phyloP scores from a whole-genome alignment of 164 flowering plant genomes.

The Cinnamomum chago region DNA sequence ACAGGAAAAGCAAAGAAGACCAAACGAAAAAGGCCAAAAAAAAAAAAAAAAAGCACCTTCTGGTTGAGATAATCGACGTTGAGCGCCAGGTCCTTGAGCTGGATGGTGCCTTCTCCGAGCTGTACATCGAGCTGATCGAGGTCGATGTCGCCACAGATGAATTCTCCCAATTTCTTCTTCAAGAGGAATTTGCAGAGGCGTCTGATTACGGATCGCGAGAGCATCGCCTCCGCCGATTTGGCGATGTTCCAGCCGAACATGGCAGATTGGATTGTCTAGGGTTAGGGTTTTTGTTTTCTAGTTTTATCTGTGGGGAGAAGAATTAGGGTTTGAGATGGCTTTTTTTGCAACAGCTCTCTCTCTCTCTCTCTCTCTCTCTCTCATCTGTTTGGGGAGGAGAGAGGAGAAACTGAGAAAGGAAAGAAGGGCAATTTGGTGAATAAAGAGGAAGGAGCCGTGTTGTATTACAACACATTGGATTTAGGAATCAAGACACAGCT shows the following conservation, averaged over 20 bases:
- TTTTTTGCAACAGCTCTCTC: too few relatives aligned
- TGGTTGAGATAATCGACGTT: conserved; percentile 70
- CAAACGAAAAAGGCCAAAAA: not conserved
- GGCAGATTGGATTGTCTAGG: not conserved
- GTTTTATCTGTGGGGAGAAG: not conserved
- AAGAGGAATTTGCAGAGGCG: conserved; percentile 62
- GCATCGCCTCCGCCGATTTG: conserved; percentile 72
- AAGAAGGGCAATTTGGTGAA: too few relatives aligned
- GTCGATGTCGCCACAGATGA: conserved; percentile 80
- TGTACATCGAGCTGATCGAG: conserved; percentile 89
- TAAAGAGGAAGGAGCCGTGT: too few relatives aligned
- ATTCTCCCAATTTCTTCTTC: conserved; percentile 86
- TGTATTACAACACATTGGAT: too few relatives aligned
- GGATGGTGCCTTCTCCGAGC: conserved; percentile 68
- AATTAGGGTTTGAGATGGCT: not conserved
- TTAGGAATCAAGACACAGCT: too few relatives aligned
- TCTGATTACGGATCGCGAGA: conserved; percentile 75
- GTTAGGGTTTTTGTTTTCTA: not conserved
- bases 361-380: too few relatives aligned
- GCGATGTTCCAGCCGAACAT: conserved; percentile 73
- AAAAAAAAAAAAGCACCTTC: conserved; percentile 35
- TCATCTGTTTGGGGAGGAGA: too few relatives aligned
- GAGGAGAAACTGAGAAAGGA: too few relatives aligned
- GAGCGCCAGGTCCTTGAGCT: conserved; percentile 78
- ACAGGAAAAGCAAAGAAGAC: too few relatives aligned